These are phyloP conservation scores for Rhytidiadelphus loreus DNA, from an alignment of 225 moss, liverwort and hornwort genomes.

Conservation along the genomic window DNA sequence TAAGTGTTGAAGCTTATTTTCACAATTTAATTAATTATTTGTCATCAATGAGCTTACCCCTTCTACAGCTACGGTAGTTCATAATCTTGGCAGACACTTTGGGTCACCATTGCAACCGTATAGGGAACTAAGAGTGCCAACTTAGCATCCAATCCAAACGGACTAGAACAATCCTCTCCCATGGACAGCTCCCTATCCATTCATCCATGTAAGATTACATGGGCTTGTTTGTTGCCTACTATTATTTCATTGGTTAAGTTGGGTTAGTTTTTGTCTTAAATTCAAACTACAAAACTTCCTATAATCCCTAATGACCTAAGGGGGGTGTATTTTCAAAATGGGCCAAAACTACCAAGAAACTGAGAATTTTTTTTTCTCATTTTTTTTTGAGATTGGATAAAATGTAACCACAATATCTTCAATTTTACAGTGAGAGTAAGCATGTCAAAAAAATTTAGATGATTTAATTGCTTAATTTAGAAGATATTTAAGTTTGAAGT, in stretches of 20 bases:
- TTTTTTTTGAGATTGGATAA: no score
- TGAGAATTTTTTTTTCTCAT: no score
- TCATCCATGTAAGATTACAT: neutral
- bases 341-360: no score
- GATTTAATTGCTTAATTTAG: no score
- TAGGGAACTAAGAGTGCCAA: neutral
- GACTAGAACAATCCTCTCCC: neutral
- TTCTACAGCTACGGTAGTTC: neutral
- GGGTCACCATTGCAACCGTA: accelerated
- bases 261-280: neutral
- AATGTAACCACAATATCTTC: no score
- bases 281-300: neutral
- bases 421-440: no score
- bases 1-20: neutral
- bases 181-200: neutral
- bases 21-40: neutral
- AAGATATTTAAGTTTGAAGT: no score
- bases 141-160: neutral
- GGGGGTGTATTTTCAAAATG: no score
- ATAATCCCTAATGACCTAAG: no score
- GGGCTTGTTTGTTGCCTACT: neutral
- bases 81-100: neutral
- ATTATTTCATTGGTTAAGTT: neutral
- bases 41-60: accelerated
- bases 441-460: no score